Evolutionary conservation across 768 basidiomycete species (phyloP), one percentile per base, ranked within the genome.

Genomic region (Phallus indusiatus): DNA sequence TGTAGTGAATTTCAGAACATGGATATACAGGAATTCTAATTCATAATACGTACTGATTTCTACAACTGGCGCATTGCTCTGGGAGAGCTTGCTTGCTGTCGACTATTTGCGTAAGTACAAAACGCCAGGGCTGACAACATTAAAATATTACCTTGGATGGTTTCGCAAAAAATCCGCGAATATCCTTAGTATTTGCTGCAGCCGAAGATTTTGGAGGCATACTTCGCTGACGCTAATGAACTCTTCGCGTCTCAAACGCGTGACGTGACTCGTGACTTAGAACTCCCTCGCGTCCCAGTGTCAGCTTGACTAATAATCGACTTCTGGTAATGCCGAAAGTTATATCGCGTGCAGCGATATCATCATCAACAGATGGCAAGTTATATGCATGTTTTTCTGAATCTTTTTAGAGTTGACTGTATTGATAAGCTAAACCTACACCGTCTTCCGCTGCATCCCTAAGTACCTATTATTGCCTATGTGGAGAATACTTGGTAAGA

Each of bases 381-480:
- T 72, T 5, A 28, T 5, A 28, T 28, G 28, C 4, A 28, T 55
- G 52, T 48, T 60, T 49, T 47, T 24, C 54, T 50, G 24, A 33
- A 47, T 59, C 52, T 47, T 16, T 55, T 35, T 35, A 54, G 52
- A 54, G 47, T 59, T 64, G 67, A 63, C 59, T 60, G 60, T 46
- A 36, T 54, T 48, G 47, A 59, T 58, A 68, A 91, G 88, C 87
- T 54, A 83, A 80, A 65, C 87, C 88, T 24, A 91, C 88, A 47
- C 82, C 86, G 59, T 90, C 88, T 54, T 88, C 87, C 33, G 79
- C 83, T 22, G 83, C 89, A 53, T 80, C 86, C 47, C 77, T 91
- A 60, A 84, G 84, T 70, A 86, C 90, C 55, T 91, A 92, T 69
- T 91, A 91, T 70, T 92, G 89, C 67, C 84, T 92, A 60, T 92